Evolutionary conservation across 106 monocot species (phyloP).

Genomic region (Amphibolis antarctica): DNA sequence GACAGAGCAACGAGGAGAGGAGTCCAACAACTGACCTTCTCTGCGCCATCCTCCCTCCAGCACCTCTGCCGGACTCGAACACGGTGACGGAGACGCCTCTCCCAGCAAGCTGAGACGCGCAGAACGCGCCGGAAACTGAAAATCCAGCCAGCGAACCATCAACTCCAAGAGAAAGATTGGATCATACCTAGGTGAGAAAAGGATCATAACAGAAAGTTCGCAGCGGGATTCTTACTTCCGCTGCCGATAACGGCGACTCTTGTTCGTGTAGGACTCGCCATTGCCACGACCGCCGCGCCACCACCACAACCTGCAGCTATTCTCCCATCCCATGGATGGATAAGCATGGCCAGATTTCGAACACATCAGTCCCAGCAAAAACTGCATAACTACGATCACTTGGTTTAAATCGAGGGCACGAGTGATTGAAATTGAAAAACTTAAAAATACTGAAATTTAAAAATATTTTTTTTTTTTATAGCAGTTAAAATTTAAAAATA

Average conservation of each 20-base stretch:
- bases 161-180: background rate
- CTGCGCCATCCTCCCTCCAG: conserved; percentile 74
- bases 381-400: no score
- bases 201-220: background rate
- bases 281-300: background rate
- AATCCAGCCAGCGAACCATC: background rate
- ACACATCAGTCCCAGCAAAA: background rate
- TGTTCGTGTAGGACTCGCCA: conserved; percentile 1
- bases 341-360: background rate
- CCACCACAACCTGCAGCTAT: background rate
- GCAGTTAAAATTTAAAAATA: no score
- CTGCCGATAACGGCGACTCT: conserved; percentile 19
- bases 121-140: conserved; percentile 66
- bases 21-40: conserved; percentile 30
- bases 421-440: no score
- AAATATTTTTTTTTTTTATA: no score
- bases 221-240: conserved; percentile 8
- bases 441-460: no score
- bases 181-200: background rate
- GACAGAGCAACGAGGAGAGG: background rate
- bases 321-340: background rate
- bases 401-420: no score
- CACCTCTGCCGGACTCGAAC: conserved; percentile 63
- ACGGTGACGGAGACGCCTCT: conserved; percentile 64
- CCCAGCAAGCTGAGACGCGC: conserved; percentile 54